phyloP scores from a whole-genome alignment of 345 rosid species.

The Zanthoxylum bungeanum region DNA sequence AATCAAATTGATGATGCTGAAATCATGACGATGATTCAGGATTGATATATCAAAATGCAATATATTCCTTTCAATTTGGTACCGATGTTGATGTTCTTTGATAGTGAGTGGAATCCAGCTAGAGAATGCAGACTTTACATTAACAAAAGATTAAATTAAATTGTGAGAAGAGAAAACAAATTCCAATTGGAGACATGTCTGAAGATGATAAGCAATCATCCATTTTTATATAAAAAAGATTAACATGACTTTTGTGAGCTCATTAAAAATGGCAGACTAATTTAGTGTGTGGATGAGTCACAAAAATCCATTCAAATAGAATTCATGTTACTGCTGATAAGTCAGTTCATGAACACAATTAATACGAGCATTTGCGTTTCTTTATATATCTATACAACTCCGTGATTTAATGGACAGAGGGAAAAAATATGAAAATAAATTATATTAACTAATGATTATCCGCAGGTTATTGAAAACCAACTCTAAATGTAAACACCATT shows the following conservation, averaged over 20 bases:
- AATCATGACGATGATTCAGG: background rate
- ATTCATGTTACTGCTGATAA: slow-evolving; percentile 16
- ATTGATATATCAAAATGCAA: slow-evolving; percentile 1
- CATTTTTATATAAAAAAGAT: background rate
- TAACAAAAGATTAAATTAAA: background rate
- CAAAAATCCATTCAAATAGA: background rate
- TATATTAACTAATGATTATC: no score
- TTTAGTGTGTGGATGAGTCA: background rate
- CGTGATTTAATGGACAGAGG: no score
- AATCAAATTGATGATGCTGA: slow-evolving; percentile 7
- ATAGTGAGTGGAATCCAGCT: slow-evolving; percentile 35
- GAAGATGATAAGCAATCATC: slow-evolving; percentile 16
- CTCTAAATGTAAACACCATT: no score
- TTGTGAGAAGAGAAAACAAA: background rate
- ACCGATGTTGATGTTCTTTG: slow-evolving; percentile 34
- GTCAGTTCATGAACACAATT: slow-evolving; percentile 17
- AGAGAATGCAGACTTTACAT: slow-evolving; percentile 3
- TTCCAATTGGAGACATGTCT: slow-evolving; percentile 2
- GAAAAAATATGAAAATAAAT: no score
- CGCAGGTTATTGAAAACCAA: no score
- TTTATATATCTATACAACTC: no score
- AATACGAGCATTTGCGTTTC: slow-evolving; percentile 35
- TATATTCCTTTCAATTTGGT: slow-evolving; percentile 32
- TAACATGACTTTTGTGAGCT: background rate
- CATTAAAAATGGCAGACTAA: no score